Evolutionary conservation across 768 basidiomycete genomes (phyloP).

Genomic region (Pholiota microspora): DNA sequence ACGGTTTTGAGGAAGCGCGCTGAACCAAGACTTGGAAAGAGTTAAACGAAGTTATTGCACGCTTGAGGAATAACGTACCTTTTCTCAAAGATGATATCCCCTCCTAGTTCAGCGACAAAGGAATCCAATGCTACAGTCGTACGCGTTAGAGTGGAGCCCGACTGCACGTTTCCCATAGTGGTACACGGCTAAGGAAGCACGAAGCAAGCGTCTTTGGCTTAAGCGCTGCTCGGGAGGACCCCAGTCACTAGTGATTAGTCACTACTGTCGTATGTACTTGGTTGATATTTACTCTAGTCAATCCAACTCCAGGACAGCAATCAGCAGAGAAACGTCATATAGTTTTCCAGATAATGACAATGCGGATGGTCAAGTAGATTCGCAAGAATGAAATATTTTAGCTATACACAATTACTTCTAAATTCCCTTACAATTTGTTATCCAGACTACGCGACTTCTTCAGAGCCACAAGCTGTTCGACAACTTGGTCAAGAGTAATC

Average conservation of each 20-base stretch:
- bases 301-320: no score
- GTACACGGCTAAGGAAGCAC: neutral
- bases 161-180: slow-evolving; percentile 77
- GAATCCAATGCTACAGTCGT: slow-evolving; percentile 84
- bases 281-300: no score
- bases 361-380: no score
- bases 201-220: neutral
- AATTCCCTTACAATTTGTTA: slow-evolving; percentile 35
- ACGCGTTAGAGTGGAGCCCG: slow-evolving; percentile 67
- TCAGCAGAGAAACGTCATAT: no score
- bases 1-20: slow-evolving; percentile 81
- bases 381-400: no score
- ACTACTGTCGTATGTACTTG: no score
- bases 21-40: slow-evolving; percentile 52
- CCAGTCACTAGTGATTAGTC: neutral
- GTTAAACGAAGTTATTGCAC: neutral
- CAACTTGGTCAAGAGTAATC: slow-evolving; percentile 66
- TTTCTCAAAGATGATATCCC: slow-evolving; percentile 88
- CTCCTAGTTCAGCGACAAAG: slow-evolving; percentile 84
- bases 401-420: no score
- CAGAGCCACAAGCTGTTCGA: slow-evolving; percentile 67
- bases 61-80: slow-evolving; percentile 48
- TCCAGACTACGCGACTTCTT: slow-evolving; percentile 50
- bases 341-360: no score
- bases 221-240: neutral